Conservation (phyloP, 495 filamentous ascomycete genomes). For the Hypoxylon rickii region DNA sequence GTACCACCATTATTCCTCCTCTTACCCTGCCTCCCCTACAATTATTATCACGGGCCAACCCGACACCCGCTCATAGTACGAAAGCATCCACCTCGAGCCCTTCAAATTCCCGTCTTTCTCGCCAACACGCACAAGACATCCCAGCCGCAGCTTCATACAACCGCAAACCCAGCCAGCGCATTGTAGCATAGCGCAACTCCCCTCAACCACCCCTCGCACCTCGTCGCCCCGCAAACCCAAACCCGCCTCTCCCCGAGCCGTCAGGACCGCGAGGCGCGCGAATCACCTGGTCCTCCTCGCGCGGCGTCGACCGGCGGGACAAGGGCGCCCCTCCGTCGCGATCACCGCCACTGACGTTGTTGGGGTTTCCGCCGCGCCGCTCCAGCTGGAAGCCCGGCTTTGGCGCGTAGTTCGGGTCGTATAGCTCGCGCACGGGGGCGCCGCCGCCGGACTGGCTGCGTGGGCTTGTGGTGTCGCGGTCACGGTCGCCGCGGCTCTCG, state of each 20-base stretch:
- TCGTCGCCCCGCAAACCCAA: constrained; percentile 56
- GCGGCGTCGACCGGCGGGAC: constrained; percentile 49
- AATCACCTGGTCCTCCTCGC: constrained; percentile 57
- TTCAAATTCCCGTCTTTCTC: too few species aligned
- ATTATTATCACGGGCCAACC: too few species aligned
- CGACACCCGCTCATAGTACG: too few species aligned
- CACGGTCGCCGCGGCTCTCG: constrained; percentile 30
- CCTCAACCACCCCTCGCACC: constrained; percentile 46
- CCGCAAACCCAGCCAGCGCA: too few species aligned
- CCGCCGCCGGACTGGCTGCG: constrained; percentile 27
- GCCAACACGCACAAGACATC: too few species aligned
- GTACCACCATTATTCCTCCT: too few species aligned
- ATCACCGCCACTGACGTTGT: constrained; percentile 41
- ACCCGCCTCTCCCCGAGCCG: constrained; percentile 72
- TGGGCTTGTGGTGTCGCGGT: constrained; percentile 32
- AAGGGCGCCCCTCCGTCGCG: constrained; percentile 51
- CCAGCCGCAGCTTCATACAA: too few species aligned
- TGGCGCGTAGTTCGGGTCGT: constrained; percentile 71
- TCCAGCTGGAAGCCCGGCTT: constrained; percentile 60
- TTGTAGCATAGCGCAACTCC: too few species aligned
- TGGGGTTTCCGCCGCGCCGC: constrained; percentile 40
- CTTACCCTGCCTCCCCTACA: too few species aligned
- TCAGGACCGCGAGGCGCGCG: constrained; percentile 78
- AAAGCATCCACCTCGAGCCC: too few species aligned
- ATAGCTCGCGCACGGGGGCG: constrained; percentile 54